These are phyloP conservation scores for Paratinospora sagittata DNA, from an alignment of 164 flowering plant genomes.

Conservation along the genomic window DNA sequence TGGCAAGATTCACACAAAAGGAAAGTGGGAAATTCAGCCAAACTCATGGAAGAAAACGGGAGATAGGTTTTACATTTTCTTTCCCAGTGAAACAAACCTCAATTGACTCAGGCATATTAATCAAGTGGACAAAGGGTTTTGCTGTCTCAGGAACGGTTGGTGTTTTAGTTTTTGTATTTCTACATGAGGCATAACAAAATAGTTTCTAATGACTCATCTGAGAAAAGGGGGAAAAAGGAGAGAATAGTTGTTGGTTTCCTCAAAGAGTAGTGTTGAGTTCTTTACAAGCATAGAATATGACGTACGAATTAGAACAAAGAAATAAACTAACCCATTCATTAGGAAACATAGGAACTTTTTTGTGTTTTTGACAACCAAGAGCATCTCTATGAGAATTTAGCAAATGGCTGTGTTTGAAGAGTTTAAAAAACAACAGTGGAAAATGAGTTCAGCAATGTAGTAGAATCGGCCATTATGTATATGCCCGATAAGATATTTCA, in stretches of 20 bases:
- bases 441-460: not conserved
- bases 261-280: not conserved
- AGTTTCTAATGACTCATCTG: not conserved
- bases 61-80: conserved; percentile 89
- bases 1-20: conserved; percentile 52
- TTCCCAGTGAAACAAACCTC: conserved; percentile 87
- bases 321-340: not conserved
- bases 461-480: not conserved
- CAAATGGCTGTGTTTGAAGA: too few relatives aligned
- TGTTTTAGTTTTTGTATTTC: conserved; percentile 12
- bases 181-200: not conserved
- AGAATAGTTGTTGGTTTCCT: not conserved
- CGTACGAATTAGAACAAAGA: not conserved
- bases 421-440: not conserved
- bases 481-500: not conserved
- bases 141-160: conserved; percentile 81
- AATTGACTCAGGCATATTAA: conserved; percentile 71
- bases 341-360: too few relatives aligned
- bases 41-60: conserved; percentile 53
- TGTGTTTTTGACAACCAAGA: too few relatives aligned
- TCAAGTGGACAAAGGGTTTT: conserved; percentile 93
- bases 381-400: too few relatives aligned
- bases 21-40: conserved; percentile 53
- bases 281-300: not conserved
- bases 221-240: not conserved